Evolutionary conservation across 2,329 filamentous ascomycete species (phyloP).

Genomic region (Chrysoporthe austroafricana): DNA sequence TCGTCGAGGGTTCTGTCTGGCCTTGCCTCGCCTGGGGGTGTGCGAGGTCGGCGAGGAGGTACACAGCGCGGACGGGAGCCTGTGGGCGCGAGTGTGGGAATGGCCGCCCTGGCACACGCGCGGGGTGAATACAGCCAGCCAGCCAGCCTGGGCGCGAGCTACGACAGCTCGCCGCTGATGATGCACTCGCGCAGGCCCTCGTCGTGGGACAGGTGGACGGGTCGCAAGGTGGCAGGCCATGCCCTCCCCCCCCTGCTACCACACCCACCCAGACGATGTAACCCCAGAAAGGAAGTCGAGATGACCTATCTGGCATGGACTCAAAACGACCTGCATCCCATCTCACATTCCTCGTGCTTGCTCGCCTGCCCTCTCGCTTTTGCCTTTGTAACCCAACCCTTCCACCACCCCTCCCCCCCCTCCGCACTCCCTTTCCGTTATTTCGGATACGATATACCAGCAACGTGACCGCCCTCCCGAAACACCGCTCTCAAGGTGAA

Average conservation of each 20-base stretch:
- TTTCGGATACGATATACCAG: background rate
- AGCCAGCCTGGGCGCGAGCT: constrained; percentile 9
- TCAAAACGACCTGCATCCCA: constrained; percentile 25
- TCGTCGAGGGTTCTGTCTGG: constrained; percentile 21
- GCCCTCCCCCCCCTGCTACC: constrained; percentile 4
- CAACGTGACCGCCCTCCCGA: background rate
- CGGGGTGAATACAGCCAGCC: constrained; percentile 1
- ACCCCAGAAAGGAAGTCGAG: constrained; percentile 22
- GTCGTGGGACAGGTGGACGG: constrained; percentile 24
- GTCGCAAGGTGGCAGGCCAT: constrained; percentile 22
- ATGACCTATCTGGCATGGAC: constrained; percentile 25
- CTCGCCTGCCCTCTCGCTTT: background rate
- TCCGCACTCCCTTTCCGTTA: background rate
- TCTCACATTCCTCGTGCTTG: constrained; percentile 17
- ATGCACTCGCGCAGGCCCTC: constrained; percentile 19
- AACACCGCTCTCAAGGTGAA: background rate
- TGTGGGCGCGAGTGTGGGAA: background rate
- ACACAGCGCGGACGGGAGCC: background rate
- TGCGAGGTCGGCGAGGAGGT: background rate
- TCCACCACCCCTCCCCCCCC: background rate
- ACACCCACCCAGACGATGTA: constrained; percentile 26
- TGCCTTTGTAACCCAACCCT: background rate
- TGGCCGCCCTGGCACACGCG: background rate
- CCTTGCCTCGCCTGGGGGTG: background rate
- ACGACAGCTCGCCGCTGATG: background rate